A percentile compares a stretch with the other conserved stretches of the same genome.
These are phyloP conservation scores for Trichophyton verrucosum DNA, from an alignment of 2,329 filamentous ascomycete species.

Conservation along the genomic window DNA sequence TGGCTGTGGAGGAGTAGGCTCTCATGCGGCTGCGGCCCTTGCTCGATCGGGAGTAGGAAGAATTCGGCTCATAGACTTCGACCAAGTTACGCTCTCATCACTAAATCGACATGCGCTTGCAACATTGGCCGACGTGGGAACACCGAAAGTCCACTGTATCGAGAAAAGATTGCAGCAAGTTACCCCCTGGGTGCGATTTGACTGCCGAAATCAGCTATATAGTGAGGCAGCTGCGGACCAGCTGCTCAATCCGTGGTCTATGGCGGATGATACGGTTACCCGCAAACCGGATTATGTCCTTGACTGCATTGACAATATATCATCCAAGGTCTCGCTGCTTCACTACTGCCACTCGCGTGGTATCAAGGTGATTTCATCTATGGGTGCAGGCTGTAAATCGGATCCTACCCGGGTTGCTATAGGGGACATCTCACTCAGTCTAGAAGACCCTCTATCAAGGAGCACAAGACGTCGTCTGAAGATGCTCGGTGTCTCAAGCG, in stretches of 20 bases:
- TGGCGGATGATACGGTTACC: constrained; percentile 32
- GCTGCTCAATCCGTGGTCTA: constrained; percentile 55
- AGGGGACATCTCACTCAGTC: constrained; percentile 78
- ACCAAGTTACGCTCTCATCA: constrained; percentile 90
- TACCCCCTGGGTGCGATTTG: constrained; percentile 82
- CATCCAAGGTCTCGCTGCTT: constrained; percentile 83
- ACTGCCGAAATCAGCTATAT: constrained; percentile 76
- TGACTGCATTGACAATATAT: constrained; percentile 97
- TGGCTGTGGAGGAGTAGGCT: constrained; percentile 88
- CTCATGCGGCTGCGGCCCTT: constrained; percentile 75
- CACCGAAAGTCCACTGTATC: constrained; percentile 79
- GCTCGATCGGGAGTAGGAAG: constrained; percentile 80
- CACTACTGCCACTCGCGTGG: constrained; percentile 71
- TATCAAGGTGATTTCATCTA: constrained; percentile 78
- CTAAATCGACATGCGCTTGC: constrained; percentile 93
- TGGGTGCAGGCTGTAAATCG: constrained; percentile 94
- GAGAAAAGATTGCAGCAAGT: constrained; percentile 70
- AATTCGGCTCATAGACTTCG: constrained; percentile 85
- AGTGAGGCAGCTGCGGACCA: constrained; percentile 51
- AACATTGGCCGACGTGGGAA: constrained; percentile 84
- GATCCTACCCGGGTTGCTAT: constrained; percentile 73
- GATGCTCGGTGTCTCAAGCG: constrained; percentile 60
- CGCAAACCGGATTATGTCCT: constrained; percentile 71
- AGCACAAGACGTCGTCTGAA: constrained; percentile 71
- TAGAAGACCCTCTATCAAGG: constrained; percentile 78